Base-by-base conservation (phyloP, 257 asterid genomes). In the Lycium ferocissimum region DNA sequence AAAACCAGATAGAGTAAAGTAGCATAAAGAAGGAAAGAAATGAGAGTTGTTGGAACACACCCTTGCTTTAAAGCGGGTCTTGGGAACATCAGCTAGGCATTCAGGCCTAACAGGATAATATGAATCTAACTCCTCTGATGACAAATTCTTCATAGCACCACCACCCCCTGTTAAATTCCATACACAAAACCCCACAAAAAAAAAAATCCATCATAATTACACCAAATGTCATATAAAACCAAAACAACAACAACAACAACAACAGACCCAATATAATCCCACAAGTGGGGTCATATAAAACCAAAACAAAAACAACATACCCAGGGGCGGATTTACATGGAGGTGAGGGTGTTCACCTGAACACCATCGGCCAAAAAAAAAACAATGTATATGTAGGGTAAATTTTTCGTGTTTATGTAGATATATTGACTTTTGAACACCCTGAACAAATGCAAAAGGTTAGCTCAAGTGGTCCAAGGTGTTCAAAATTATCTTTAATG, bases 61-160 rank as follows among this genome's bases (percentile, higher is more conserved):
- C 96, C 97, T 88, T 15, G 99, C 93, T 86, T 93, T 96, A 87
- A 94, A 96, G 61, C 97, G 93, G 69, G 95, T 93, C 90, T 91
- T 91, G 75, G 98, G 98, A 65, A 92, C 94, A 86, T 93, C 97
- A 62, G 91, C 98, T 87, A 85, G 93, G 80, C 97, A 94, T 88
- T 95, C 98, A n/a, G 95, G 93, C 83, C 93, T 94, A 84, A 91
- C 79, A 53, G 98, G 98, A 88, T 91, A 96, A 88, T 91, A 96
- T 0, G 94, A 84, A 85, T 92, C 98, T 91, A 96, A 87, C 88
- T 96, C 98, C 90, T 87, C 97, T 11, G 93, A 57, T 49, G 87
- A 89, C 38, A 93, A 47, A 87, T 71, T 86, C 90, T 45, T 79
- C 92, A 86, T 88, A 8, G 35, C 49, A 81, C 82, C 49, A 81